Conservation (phyloP, 331 rosid genomes). For the Arachis monticola region DNA sequence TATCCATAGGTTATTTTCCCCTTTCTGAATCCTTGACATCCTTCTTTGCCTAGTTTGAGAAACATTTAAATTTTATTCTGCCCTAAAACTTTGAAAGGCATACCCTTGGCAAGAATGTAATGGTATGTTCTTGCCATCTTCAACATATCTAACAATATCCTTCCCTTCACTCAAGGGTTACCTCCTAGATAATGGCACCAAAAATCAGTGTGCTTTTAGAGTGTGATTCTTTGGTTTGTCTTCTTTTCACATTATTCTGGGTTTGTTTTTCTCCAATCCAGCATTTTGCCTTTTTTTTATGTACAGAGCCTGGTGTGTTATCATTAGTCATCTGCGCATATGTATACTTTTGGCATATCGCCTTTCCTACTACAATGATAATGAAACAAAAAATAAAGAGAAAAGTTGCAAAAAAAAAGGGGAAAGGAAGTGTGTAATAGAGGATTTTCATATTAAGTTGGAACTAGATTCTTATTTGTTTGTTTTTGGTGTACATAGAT, state of each 20-base stretch:
- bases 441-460: constrained; percentile 51
- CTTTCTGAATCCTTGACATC: constrained; percentile 12
- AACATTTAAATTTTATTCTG: constrained; percentile 58
- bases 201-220: constrained; percentile 55
- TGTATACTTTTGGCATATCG: constrained; percentile 65
- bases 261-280: constrained; percentile 54
- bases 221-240: constrained; percentile 74
- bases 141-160: constrained; percentile 60
- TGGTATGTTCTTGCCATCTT: constrained; percentile 58
- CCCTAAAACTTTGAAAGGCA: constrained; percentile 74
- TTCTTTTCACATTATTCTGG: constrained; percentile 52
- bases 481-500: constrained; percentile 70
- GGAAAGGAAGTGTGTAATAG: constrained; percentile 19
- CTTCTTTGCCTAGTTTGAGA: constrained; percentile 37
- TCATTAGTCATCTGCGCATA: constrained; percentile 67
- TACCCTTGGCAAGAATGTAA: constrained; percentile 52
- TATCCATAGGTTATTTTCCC: not conserved
- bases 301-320: constrained; percentile 70
- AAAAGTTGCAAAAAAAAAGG: constrained; percentile 17
- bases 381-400: constrained; percentile 39
- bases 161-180: constrained; percentile 35
- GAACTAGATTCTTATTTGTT: constrained; percentile 48
- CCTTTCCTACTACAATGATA: constrained; percentile 52
- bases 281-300: constrained; percentile 52
- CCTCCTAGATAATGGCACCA: constrained; percentile 41